phyloP scores from a whole-genome alignment of 139 green algal genomes.

The Yamagishiella unicocca region DNA sequence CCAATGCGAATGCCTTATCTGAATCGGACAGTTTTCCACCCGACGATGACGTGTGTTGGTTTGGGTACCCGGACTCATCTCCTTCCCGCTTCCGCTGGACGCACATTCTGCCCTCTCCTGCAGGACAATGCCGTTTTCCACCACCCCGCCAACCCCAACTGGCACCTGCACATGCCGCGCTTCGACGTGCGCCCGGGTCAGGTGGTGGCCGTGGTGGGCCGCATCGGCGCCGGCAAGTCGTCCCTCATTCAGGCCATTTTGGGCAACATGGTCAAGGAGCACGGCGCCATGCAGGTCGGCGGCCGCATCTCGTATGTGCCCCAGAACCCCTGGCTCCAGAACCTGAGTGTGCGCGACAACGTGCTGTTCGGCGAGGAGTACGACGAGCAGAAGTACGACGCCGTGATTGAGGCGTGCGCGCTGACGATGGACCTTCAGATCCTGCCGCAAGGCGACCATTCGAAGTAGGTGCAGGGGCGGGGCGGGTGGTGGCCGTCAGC shows the following conservation, averaged over 20 bases:
- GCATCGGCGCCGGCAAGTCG: slow-evolving; percentile 67
- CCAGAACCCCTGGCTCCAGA: slow-evolving; percentile 78
- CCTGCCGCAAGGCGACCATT: slow-evolving; percentile 62
- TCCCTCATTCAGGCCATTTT: slow-evolving; percentile 63
- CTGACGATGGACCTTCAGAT: slow-evolving; percentile 70
- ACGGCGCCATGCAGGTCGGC: slow-evolving; percentile 42
- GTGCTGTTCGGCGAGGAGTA: slow-evolving; percentile 66
- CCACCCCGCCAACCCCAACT: slow-evolving; percentile 58
- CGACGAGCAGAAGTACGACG: slow-evolving; percentile 59
- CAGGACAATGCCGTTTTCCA: slow-evolving; percentile 64
- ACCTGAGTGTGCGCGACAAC: slow-evolving; percentile 74
- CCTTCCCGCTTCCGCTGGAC: too few species aligned
- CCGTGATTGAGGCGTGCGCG: slow-evolving; percentile 67
- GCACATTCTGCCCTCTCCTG: too few species aligned
- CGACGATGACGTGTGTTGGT: too few species aligned
- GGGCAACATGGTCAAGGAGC: slow-evolving; percentile 63
- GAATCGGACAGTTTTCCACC: too few species aligned
- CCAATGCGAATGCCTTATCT: too few species aligned
- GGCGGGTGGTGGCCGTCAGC: not conserved
- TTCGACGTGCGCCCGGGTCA: slow-evolving; percentile 57
- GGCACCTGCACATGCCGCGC: slow-evolving; percentile 55
- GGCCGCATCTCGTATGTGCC: slow-evolving; percentile 57
- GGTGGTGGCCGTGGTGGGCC: slow-evolving; percentile 69
- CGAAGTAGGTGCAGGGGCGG: slow-evolving; percentile 16
- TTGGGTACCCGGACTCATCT: too few species aligned